Evolutionary conservation across 148 eudicot genomes (phyloP).

Genomic region (Rhododendron simsii): DNA sequence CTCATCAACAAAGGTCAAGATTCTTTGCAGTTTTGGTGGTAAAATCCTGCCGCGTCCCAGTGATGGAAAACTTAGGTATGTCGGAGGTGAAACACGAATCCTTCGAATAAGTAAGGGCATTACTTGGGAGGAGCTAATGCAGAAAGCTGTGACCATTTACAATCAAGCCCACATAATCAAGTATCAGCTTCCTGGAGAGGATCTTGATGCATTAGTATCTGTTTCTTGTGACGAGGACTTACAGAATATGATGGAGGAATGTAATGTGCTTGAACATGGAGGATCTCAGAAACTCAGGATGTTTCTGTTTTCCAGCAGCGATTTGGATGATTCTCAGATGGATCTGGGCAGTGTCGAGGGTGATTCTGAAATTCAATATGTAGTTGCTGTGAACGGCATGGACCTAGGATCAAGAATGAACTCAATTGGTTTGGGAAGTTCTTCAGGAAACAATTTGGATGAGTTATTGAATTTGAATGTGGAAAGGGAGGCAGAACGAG

Average conservation of each 20-base stretch:
- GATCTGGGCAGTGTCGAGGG: conserved; percentile 10
- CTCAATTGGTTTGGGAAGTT: conserved; percentile 31
- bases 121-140: conserved; percentile 15
- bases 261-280: conserved; percentile 8
- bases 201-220: conserved; percentile 19
- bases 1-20: conserved; percentile 8
- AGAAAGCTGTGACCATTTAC: conserved; percentile 5
- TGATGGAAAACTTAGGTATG: conserved; percentile 22
- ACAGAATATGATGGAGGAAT: conserved; percentile 22
- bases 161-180: conserved; percentile 6
- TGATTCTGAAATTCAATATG: conserved; percentile 19
- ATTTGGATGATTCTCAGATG: conserved; percentile 15
- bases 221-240: conserved; percentile 19
- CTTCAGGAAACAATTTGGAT: conserved; percentile 37
- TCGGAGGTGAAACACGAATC: conserved; percentile 19
- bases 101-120: conserved; percentile 15
- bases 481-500: conserved; percentile 17
- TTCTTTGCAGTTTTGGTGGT: conserved; percentile 56
- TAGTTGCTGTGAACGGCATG: conserved; percentile 20
- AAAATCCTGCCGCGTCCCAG: conserved; percentile 17
- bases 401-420: conserved; percentile 17
- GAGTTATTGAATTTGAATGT: conserved; percentile 26
- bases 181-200: conserved; percentile 36
- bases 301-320: conserved; percentile 17
- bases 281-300: conserved; percentile 21